These are phyloP conservation scores for Ascochyta clinopodiicola DNA, from an alignment of 2,329 filamentous ascomycete species.

Conservation along the genomic window DNA sequence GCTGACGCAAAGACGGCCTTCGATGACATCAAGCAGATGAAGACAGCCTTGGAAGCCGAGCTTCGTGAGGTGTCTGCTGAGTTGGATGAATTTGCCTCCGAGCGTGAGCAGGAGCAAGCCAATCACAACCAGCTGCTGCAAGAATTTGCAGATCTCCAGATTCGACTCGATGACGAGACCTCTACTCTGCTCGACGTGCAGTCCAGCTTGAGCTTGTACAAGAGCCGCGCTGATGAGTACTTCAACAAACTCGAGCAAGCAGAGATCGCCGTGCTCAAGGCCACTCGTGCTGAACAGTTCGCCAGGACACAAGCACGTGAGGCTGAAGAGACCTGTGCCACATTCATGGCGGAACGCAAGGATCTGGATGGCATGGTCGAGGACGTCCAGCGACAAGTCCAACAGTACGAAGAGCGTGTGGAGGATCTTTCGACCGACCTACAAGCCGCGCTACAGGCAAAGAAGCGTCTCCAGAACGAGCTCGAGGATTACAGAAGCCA, in stretches of 20 bases:
- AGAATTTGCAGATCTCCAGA: conserved; percentile 92
- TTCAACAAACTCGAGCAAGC: conserved; percentile 97
- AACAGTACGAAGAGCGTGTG: conserved; percentile 86
- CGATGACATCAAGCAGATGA: conserved; percentile 83
- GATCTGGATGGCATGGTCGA: conserved; percentile 88
- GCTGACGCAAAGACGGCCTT: conserved; percentile 85
- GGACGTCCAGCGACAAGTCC: conserved; percentile 86
- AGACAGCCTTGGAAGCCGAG: conserved; percentile 81
- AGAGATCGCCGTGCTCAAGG: conserved; percentile 93
- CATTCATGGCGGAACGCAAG: conserved; percentile 89
- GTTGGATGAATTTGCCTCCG: conserved; percentile 77
- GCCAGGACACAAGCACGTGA: conserved; percentile 88
- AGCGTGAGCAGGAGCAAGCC: conserved; percentile 85
- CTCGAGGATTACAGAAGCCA: conserved; percentile 97
- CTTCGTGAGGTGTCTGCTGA: conserved; percentile 84
- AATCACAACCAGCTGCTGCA: conserved; percentile 87
- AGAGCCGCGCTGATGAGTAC: conserved; percentile 91
- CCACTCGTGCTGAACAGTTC: conserved; percentile 89
- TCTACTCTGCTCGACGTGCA: conserved; percentile 85
- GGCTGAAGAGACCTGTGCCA: conserved; percentile 87
- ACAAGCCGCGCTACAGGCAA: conserved; percentile 82
- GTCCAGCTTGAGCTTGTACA: conserved; percentile 86
- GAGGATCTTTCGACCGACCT: conserved; percentile 93
- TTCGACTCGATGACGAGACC: conserved; percentile 85
- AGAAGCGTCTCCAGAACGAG: conserved; percentile 94